phyloP scores from a whole-genome alignment of 2,329 filamentous ascomycete species.

The Alternaria solani region DNA sequence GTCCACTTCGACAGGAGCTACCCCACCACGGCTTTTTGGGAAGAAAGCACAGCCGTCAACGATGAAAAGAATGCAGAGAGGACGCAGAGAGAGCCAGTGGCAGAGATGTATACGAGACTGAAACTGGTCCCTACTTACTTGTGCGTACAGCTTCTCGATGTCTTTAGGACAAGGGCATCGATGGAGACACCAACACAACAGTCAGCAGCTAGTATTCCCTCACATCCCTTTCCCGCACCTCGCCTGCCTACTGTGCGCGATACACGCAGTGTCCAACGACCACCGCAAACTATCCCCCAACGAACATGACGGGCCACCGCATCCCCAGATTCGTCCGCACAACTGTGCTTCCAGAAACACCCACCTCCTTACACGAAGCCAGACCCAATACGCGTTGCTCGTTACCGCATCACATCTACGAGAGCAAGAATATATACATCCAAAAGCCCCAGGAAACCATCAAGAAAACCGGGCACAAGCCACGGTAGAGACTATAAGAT shows the following conservation, averaged over 20 bases:
- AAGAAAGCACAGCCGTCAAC: slow-evolving; percentile 11
- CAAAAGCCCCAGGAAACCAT: slow-evolving; percentile 11
- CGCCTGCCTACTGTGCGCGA: background rate
- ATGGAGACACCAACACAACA: slow-evolving; percentile 6
- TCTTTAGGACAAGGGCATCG: background rate
- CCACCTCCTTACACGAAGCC: slow-evolving; percentile 1
- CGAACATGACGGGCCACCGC: background rate
- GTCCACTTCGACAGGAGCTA: slow-evolving; percentile 7
- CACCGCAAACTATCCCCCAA: background rate
- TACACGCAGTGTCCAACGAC: background rate
- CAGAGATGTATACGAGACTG: slow-evolving; percentile 15
- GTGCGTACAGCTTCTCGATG: slow-evolving; percentile 1
- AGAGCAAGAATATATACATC: slow-evolving; percentile 26
- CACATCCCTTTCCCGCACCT: background rate
- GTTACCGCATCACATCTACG: slow-evolving; percentile 29
- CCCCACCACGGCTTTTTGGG: slow-evolving; percentile 8
- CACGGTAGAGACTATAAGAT: slow-evolving; percentile 6
- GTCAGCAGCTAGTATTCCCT: background rate
- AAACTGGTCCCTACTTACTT: slow-evolving; percentile 21
- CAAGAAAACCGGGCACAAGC: background rate
- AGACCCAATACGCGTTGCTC: slow-evolving; percentile 25
- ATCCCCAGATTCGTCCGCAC: background rate
- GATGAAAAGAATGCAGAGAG: slow-evolving; percentile 11
- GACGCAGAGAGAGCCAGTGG: slow-evolving; percentile 21
- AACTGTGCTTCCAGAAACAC: background rate